Evolutionary conservation across 2,329 filamentous ascomycete genomes (phyloP).

Genomic region (Fusarium sulawesiense): DNA sequence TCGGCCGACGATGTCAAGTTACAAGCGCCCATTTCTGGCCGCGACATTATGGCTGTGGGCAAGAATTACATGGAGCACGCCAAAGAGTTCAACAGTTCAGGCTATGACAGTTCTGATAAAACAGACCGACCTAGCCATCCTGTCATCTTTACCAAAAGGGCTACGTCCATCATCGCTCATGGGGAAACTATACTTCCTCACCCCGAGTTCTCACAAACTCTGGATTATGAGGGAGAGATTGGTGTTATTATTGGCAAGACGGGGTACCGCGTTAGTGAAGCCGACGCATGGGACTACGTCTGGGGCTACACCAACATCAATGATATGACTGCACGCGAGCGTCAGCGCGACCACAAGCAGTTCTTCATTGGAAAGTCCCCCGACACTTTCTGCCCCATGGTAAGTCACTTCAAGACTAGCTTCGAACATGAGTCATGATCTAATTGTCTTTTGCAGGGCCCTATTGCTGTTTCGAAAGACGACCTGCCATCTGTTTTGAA

Average conservation of each 20-base stretch:
- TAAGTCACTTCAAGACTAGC: conserved; percentile 29
- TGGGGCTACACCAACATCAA: conserved; percentile 69
- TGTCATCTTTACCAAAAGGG: conserved; percentile 67
- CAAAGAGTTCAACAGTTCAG: conserved; percentile 66
- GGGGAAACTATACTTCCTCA: conserved; percentile 60
- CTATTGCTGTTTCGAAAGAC: conserved; percentile 3
- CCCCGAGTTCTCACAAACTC: conserved; percentile 58
- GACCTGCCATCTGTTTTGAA: conserved; percentile 54
- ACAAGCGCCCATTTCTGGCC: conserved; percentile 58
- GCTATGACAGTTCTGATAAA: conserved; percentile 66
- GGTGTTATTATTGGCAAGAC: conserved; percentile 65
- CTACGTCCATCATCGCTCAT: conserved; percentile 63
- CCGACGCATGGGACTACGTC: conserved; percentile 61
- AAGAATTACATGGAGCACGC: conserved; percentile 70
- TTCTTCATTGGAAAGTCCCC: conserved; percentile 68
- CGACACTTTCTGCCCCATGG: conserved; percentile 68
- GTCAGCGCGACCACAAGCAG: conserved; percentile 68
- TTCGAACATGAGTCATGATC: not conserved
- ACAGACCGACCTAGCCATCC: conserved; percentile 63
- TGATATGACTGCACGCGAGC: conserved; percentile 63
- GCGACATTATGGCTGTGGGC: conserved; percentile 66
- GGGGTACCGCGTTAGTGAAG: conserved; percentile 57
- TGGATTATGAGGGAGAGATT: conserved; percentile 68
- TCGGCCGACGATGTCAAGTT: conserved; percentile 48
- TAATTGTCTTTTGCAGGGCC: not conserved